Evolutionary conservation across 805 yeast species (phyloP), one percentile per base, ranked within the genome.

Genomic region (Candida michaelii): DNA sequence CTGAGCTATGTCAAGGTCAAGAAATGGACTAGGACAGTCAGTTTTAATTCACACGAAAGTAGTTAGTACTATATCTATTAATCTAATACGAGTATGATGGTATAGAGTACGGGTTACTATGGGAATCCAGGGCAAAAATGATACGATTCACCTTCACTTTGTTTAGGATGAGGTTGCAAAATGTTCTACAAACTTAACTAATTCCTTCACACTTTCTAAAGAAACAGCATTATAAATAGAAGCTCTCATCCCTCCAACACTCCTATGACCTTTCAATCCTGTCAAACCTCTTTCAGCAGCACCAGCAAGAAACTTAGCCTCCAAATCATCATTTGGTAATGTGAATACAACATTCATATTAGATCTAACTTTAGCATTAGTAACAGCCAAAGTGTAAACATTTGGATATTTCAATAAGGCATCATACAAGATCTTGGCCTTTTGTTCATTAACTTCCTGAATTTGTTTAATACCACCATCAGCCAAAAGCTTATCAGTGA

Each of bases 201-300:
- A 69, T 43, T 69, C 53, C 47, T 79, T 67, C 21, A 80, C 83
- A 54, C 87, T 79, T 16, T 75, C 72, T 36, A 79, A 66, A 4
- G 81, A 62, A 40, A 93, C 85, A 12, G 98, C 97, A 58, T 93
- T 91, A 65, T 91, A 90, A 42, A 89, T 70, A 11, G 97, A 89
- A 12, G 95, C 90, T 65, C 99, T 83, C 66, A 93, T 85, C 23
- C 99, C 99, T 39, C 98, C 98, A 33, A 91, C 98, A 3, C 96
- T 88, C 62, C 98, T 80, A 66, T 91, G 98, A 31, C 99, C 98
- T 66, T 89, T 87, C 56, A 91, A 74, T 5, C 97, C 98, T 4
- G 81, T 69, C 48, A 93, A 72, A 1, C 78, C 74, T 43, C 51
- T 58, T 19, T 62, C 76, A 17, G 70, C 74, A 3, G 97, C 96